Evolutionary conservation across 2,329 filamentous ascomycete genomes (phyloP), one percentile per base, ranked within the genome.

Genomic region (Pleurostoma richardsiae): DNA sequence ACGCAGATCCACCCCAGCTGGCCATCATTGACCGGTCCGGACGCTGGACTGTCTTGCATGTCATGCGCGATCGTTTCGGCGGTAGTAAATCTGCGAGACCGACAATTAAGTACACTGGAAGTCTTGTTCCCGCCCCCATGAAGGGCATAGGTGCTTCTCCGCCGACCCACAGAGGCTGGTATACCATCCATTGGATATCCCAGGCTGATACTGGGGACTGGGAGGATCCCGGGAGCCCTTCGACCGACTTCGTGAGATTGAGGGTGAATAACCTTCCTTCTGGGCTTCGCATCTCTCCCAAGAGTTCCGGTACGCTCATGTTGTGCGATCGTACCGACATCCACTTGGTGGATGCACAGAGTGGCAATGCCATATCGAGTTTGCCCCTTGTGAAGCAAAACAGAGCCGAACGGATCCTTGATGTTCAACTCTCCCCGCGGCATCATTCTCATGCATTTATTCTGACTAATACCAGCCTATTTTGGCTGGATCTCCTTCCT

Each of bases 11-110:
- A 11, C 75, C 80, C 2, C 83, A 86, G 55, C 65, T 90, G 44
- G 83, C 74, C 11, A 69, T 90, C 29, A 70, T 90, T 19, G 84
- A 90, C 55, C 71, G 80, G 44, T 67, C 67, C 31, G 86, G 85
- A 2, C 71, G 69, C 48, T 91, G 86, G 87, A 82, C 71, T 40
- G 62, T 89, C 4, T 89, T 84, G 82, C 74, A 86, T 50, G 66
- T 86, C 28, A 53, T 56, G 10, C 69, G 66, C 45, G 69, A 48
- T 30, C 58, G 51, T 57, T 61, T 64, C 19, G 57, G 61, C 8
- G 58, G 62, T 27, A 36, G 33, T 70, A 74, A 43, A 69, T 77
- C 5, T 58, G 56, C 10, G 61, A 65, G 39, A 72, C 73, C 3
- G 19, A 19, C 19, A 19, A 19, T 19, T 19, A 19, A 19, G 19